phyloP scores from a whole-genome alignment of 2,329 filamentous ascomycete genomes.

The Pestalotiopsis sp. region DNA sequence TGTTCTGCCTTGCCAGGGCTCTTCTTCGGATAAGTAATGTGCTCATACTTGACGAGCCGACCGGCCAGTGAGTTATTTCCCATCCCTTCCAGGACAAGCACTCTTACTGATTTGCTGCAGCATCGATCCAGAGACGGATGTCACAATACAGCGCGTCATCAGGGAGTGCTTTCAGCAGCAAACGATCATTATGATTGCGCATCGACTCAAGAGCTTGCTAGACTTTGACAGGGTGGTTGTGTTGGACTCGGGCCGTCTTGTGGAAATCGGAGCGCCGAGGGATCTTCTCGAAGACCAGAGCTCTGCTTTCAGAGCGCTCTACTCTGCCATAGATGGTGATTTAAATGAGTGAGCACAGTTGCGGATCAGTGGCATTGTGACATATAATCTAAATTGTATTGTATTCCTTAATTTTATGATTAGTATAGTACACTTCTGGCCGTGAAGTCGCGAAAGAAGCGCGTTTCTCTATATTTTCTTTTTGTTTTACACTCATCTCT shows the following conservation, averaged over 20 bases:
- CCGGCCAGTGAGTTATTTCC: slow-evolving; percentile 12
- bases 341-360: background rate
- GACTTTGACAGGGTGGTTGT: slow-evolving; percentile 4
- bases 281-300: background rate
- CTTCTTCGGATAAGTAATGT: slow-evolving; percentile 24
- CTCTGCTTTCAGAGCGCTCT: background rate
- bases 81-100: no score
- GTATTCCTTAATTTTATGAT: no score
- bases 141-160: slow-evolving; percentile 32
- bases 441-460: no score
- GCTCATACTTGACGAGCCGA: slow-evolving; percentile 34
- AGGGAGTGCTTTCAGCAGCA: slow-evolving; percentile 32
- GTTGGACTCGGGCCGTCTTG: background rate
- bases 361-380: no score
- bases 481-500: no score
- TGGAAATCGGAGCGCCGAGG: background rate
- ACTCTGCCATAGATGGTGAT: background rate
- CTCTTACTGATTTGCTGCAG: slow-evolving; percentile 17
- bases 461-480: no score
- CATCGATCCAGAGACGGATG: slow-evolving; percentile 34
- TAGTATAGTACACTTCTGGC: no score
- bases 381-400: no score
- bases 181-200: slow-evolving; percentile 38
- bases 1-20: slow-evolving; percentile 61
- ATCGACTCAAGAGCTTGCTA: background rate